Conservation (phyloP, 2,329 filamentous ascomycete genomes). For the Colletotrichum truncatum region DNA sequence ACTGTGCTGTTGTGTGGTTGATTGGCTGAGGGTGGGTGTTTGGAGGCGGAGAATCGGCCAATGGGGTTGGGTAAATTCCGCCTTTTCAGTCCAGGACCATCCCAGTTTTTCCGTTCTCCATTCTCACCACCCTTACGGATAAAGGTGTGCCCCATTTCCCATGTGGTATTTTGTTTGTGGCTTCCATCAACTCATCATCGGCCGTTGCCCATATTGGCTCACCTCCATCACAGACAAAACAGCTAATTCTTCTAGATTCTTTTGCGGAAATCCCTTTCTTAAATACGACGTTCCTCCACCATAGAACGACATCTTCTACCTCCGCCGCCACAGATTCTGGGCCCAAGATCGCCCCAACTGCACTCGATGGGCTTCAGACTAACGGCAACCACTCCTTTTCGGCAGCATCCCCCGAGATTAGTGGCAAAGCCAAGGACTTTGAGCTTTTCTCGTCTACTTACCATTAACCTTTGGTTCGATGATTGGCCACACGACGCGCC, state of each 20-base stretch:
- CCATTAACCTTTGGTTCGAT: not conserved
- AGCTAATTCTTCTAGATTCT: no score
- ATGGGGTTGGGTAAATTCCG: not conserved
- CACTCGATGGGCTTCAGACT: not conserved
- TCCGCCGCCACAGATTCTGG: not conserved
- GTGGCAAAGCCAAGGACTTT: constrained; percentile 17
- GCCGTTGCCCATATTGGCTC: not conserved
- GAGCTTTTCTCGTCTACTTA: not conserved
- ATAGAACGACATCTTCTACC: not conserved
- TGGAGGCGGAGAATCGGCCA: not conserved
- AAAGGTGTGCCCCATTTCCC: no score
- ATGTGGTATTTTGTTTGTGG: not conserved
- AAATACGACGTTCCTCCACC: no score
- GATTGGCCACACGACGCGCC: constrained; percentile 9
- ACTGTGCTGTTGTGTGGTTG: not conserved
- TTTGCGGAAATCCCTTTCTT: no score
- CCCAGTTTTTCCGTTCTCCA: not conserved
- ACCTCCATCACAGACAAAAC: not conserved
- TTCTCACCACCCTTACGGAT: not conserved
- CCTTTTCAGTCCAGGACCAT: constrained; percentile 2
- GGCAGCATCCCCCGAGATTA: not conserved
- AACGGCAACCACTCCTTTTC: not conserved
- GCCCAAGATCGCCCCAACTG: not conserved
- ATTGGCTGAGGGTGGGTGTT: not conserved
- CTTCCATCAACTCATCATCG: not conserved